Conservation (phyloP, 1,284 basidiomycete species). For the Amylostereum areolatum region DNA sequence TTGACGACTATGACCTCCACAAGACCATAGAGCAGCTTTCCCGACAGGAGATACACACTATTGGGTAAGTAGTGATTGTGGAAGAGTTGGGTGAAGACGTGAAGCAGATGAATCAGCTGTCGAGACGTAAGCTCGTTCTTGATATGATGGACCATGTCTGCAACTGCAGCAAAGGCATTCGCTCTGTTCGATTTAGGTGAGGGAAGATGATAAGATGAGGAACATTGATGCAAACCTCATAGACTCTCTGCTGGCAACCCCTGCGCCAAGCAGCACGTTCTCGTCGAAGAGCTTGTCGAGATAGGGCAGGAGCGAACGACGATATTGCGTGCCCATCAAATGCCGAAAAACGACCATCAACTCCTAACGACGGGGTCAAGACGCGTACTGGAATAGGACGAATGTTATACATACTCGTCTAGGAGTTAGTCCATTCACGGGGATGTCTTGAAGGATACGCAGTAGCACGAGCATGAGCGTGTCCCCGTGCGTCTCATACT, state of each 20-base stretch:
- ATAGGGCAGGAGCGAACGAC: constrained; percentile 77
- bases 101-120: constrained; percentile 80
- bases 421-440: constrained; percentile 78
- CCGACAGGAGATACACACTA: constrained; percentile 86
- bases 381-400: constrained; percentile 1
- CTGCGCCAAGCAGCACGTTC: constrained; percentile 84
- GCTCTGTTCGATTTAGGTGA: constrained; percentile 40
- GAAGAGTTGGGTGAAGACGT: constrained; percentile 83
- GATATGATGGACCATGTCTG: constrained; percentile 92
- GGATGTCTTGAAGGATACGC: constrained; percentile 91
- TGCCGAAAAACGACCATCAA: constrained; percentile 92
- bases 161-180: constrained; percentile 83
- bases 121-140: constrained; percentile 76
- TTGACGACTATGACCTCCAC: constrained; percentile 81
- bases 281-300: constrained; percentile 93
- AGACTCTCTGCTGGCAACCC: constrained; percentile 78
- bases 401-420: constrained; percentile 53
- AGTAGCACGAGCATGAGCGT: constrained; percentile 79
- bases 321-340: constrained; percentile 78
- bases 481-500: constrained; percentile 77
- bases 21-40: constrained; percentile 90
- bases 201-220: neutral
- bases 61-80: constrained; percentile 85
- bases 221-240: constrained; percentile 48
- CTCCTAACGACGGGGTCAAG: constrained; percentile 48